These are phyloP conservation scores for Oldenlandia corymbosa DNA, from an alignment of 257 asterid species.

Conservation along the genomic window DNA sequence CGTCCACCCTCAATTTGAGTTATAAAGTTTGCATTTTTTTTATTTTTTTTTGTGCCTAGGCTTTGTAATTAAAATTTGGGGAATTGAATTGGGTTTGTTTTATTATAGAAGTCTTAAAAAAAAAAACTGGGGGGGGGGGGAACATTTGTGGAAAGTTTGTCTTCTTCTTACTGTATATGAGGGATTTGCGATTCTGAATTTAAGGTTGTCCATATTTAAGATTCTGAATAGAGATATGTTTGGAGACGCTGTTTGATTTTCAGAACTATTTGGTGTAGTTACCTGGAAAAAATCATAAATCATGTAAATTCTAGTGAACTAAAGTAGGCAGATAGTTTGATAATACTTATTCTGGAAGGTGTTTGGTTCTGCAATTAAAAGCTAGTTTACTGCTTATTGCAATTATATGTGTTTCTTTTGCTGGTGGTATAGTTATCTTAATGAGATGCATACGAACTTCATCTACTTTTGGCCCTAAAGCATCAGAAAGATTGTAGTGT, in stretches of 20 bases:
- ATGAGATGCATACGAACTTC: not conserved
- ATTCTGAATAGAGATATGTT: not conserved
- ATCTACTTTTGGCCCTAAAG: not conserved
- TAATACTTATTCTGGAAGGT: not conserved
- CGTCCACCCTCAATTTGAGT: too few species aligned
- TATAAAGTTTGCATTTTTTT: too few species aligned
- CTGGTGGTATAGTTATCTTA: too few species aligned
- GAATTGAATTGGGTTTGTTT: not conserved
- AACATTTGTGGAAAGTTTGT: too few species aligned
- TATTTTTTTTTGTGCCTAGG: not conserved
- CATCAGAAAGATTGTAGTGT: not conserved
- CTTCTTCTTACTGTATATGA: too few species aligned
- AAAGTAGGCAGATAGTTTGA: not conserved
- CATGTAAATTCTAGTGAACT: not conserved
- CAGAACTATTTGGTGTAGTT: not conserved
- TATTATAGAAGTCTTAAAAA: too few species aligned
- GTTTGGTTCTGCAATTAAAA: not conserved
- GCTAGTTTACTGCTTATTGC: not conserved
- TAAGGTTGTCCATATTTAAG: not conserved
- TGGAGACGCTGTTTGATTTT: not conserved
- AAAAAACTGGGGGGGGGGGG: too few species aligned
- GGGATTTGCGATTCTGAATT: too few species aligned
- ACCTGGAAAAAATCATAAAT: not conserved
- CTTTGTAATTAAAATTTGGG: not conserved
- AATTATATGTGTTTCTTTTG: too few species aligned